A percentile compares a stretch with the other conserved stretches of the same genome.
These are phyloP conservation scores for Petunia secreta DNA, from an alignment of 257 asterid species.

Conservation along the genomic window DNA sequence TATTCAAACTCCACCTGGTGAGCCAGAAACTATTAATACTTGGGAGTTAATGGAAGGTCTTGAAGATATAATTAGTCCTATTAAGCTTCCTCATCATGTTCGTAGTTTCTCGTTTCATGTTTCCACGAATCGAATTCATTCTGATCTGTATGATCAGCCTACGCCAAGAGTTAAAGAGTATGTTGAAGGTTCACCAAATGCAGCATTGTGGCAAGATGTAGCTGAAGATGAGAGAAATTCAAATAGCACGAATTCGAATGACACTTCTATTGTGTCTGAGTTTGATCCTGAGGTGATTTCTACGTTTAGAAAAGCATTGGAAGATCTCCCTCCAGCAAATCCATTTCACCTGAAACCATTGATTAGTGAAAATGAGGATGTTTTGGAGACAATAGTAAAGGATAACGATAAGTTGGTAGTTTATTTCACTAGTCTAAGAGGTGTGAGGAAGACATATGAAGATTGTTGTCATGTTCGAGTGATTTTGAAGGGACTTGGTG, in stretches of 20 bases:
- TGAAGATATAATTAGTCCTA: constrained; percentile 54
- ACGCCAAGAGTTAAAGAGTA: constrained; percentile 50
- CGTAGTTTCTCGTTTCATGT: constrained; percentile 81
- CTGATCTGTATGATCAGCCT: constrained; percentile 47
- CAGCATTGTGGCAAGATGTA: constrained; percentile 46
- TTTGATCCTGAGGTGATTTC: constrained; percentile 84
- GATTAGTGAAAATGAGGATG: constrained; percentile 28
- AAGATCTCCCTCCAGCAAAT: constrained; percentile 82
- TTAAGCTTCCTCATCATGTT: constrained; percentile 40
- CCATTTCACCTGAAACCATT: constrained; percentile 63
- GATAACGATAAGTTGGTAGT: constrained; percentile 53
- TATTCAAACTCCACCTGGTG: constrained; percentile 61
- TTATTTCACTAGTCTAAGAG: constrained; percentile 86
- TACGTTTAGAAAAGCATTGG: constrained; percentile 63
- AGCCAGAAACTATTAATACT: constrained; percentile 70
- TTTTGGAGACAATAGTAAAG: constrained; percentile 28
- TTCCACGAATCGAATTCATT: constrained; percentile 24
- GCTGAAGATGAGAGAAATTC: constrained; percentile 56
- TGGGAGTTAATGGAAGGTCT: constrained; percentile 85
- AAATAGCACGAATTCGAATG: constrained; percentile 50
- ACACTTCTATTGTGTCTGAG: constrained; percentile 55
- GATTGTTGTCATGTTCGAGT: constrained; percentile 86
- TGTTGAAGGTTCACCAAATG: constrained; percentile 34
- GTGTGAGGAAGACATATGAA: constrained; percentile 92
- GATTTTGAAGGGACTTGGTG: constrained; percentile 68